Percentiles rank a stretch among this genome's conserved stretches.
These are phyloP conservation scores for Pyricularia pennisetigena DNA, from an alignment of 2,329 filamentous ascomycete genomes.

Conservation along the genomic window DNA sequence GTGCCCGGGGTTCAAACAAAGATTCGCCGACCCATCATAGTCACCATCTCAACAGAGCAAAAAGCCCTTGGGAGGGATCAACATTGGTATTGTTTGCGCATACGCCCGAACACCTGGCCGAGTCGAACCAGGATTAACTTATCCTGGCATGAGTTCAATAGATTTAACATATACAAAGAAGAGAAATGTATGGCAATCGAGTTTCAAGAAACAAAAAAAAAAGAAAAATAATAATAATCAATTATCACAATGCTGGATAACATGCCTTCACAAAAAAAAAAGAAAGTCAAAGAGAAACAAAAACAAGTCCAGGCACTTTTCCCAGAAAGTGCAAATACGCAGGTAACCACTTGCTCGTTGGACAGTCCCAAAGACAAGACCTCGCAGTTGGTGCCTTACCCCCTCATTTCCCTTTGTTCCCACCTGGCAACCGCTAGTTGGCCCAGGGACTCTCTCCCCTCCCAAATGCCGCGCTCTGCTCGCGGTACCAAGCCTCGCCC, in stretches of 20 bases:
- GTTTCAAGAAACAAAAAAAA: background rate
- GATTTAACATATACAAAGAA: background rate
- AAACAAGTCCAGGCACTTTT: background rate
- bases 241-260: background rate
- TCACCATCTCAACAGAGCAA: background rate
- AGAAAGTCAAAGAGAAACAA: background rate
- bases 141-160: background rate
- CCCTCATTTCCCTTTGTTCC: background rate
- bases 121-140: background rate
- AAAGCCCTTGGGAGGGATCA: background rate
- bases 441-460: constrained; percentile 8
- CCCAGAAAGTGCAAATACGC: background rate
- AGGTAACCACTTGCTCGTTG: background rate
- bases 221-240: background rate
- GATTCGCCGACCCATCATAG: background rate
- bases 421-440: background rate
- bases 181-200: background rate
- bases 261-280: background rate
- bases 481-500: constrained; percentile 33
- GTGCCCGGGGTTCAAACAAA: background rate
- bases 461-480: constrained; percentile 30
- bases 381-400: background rate
- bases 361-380: background rate
- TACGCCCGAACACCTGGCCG: background rate
- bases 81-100: background rate